Conservation (phyloP, 495 filamentous ascomycete genomes). For the Trichoderma gamsii region DNA sequence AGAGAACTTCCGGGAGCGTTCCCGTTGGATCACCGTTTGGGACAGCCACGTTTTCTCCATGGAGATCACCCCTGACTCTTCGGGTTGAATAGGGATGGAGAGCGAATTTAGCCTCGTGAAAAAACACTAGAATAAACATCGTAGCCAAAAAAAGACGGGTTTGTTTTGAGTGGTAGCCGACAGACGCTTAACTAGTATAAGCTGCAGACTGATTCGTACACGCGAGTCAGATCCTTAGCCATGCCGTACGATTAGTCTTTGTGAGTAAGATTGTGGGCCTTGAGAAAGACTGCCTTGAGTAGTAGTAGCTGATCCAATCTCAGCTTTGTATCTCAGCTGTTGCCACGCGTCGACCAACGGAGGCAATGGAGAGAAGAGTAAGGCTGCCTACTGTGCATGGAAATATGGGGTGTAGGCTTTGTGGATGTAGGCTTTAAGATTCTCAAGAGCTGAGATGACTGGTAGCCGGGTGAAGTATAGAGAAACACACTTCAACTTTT, state of each 20-base stretch:
- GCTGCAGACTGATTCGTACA: not conserved
- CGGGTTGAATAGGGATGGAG: constrained; percentile 4
- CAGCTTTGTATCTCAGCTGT: not conserved
- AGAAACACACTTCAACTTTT: too few species aligned
- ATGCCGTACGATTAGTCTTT: not conserved
- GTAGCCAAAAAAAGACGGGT: not conserved
- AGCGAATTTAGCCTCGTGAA: not conserved
- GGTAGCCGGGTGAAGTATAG: too few species aligned
- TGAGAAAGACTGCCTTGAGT: not conserved
- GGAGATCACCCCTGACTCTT: not conserved
- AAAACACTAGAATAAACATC: not conserved
- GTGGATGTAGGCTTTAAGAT: too few species aligned
- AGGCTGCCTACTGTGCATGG: too few species aligned
- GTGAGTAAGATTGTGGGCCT: too few species aligned
- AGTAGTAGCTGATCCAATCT: not conserved
- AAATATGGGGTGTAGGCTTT: too few species aligned
- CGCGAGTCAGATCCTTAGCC: not conserved
- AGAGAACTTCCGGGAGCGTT: not conserved
- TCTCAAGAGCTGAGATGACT: too few species aligned
- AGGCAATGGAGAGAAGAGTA: too few species aligned
- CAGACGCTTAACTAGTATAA: not conserved
- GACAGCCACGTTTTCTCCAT: constrained; percentile 4
- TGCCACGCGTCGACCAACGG: too few species aligned
- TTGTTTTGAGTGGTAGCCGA: not conserved
- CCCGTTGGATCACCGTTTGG: constrained; percentile 7